Evolutionary conservation across 257 asterid species (phyloP).

Genomic region (Fraxinus anomala): DNA sequence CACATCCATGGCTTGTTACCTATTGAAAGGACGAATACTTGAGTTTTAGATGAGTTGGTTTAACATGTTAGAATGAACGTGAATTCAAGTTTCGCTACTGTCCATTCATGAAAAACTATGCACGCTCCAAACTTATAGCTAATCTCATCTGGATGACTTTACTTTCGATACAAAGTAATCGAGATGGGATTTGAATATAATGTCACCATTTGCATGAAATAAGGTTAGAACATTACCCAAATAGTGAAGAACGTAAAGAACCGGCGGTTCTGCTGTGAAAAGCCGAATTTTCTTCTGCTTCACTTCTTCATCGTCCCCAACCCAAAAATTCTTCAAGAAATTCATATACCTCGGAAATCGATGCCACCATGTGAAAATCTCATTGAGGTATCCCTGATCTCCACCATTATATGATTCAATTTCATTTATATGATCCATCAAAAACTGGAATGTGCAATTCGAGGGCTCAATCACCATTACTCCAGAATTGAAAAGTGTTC

Average conservation of each 20-base stretch:
- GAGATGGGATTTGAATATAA: background rate
- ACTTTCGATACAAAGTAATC: background rate
- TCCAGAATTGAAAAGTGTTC: constrained; percentile 83
- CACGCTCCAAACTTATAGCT: background rate
- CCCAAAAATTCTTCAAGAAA: constrained; percentile 79
- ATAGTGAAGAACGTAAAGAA: constrained; percentile 75
- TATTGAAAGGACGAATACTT: background rate
- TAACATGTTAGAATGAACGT: no score
- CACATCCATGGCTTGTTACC: constrained; percentile 25
- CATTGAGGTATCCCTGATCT: constrained; percentile 84
- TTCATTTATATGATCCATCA: constrained; percentile 79
- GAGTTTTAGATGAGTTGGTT: background rate
- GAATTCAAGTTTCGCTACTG: background rate
- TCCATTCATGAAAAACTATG: background rate
- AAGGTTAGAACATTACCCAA: constrained; percentile 36
- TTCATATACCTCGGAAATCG: constrained; percentile 85
- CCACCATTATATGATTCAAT: constrained; percentile 93
- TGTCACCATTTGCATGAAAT: background rate
- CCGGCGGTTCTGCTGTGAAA: constrained; percentile 72
- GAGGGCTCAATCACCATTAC: constrained; percentile 95
- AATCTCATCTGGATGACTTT: background rate
- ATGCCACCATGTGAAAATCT: constrained; percentile 91
- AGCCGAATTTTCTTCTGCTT: constrained; percentile 55
- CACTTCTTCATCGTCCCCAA: constrained; percentile 67
- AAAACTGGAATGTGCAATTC: constrained; percentile 69